Evolutionary conservation across 2,329 filamentous ascomycete species (phyloP).

Genomic region (Orbilia oligospora): DNA sequence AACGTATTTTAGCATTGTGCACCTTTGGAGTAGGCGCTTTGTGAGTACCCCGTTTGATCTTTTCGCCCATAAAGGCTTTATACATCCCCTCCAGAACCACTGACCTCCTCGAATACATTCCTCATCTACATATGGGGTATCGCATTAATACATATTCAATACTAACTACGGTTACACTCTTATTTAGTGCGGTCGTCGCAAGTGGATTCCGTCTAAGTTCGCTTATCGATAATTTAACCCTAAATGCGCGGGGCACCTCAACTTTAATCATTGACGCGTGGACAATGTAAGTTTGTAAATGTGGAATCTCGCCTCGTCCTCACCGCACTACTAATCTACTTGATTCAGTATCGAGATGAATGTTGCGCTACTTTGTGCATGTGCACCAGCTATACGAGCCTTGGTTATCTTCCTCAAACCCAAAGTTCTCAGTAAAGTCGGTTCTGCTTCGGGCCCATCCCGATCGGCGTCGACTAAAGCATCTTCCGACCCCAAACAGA

Average conservation of each 20-base stretch:
- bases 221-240: not conserved
- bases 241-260: constrained; percentile 4
- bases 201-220: constrained; percentile 26
- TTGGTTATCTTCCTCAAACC: constrained; percentile 12
- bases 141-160: no score
- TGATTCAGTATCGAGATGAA: constrained; percentile 35
- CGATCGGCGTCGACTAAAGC: not conserved
- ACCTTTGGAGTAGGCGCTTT: constrained; percentile 34
- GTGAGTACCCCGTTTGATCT: constrained; percentile 22
- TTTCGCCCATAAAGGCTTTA: not conserved
- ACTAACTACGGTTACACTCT: no score
- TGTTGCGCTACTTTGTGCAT: constrained; percentile 17
- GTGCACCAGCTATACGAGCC: constrained; percentile 33
- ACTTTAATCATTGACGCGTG: constrained; percentile 26
- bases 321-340: not conserved
- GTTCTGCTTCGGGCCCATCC: not conserved
- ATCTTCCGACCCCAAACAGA: not conserved
- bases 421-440: not conserved
- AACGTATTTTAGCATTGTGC: constrained; percentile 33
- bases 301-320: not conserved
- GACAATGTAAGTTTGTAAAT: constrained; percentile 25
- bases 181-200: constrained; percentile 33
- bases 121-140: no score
- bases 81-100: not conserved
- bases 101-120: no score